Evolutionary conservation across 441 rosid genomes (phyloP).

Genomic region (Gossypium davidsonii): DNA sequence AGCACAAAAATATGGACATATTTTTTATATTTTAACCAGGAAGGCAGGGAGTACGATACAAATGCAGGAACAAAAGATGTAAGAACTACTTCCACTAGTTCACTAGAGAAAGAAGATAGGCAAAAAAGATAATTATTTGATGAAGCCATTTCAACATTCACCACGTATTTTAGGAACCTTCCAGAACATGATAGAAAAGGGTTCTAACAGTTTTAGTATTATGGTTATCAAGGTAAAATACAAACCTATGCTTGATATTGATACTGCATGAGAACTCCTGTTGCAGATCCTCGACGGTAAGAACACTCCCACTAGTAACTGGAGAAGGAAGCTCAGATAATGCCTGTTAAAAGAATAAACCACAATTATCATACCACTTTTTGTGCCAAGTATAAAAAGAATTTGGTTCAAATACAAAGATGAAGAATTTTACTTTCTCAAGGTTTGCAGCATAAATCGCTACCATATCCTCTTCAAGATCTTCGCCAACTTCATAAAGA

Average conservation of each 20-base stretch:
- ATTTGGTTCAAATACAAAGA: constrained; percentile 16
- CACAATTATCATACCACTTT: neutral
- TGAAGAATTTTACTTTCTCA: constrained; percentile 55
- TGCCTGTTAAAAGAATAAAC: constrained; percentile 35
- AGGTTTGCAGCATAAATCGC: constrained; percentile 82
- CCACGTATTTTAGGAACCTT: neutral
- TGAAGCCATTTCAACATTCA: neutral
- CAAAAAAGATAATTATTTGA: neutral
- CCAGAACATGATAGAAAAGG: neutral
- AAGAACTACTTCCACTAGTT: neutral
- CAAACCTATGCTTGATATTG: constrained; percentile 82
- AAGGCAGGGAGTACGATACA: neutral
- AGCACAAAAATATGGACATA: neutral
- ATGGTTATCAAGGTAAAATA: constrained; percentile 4
- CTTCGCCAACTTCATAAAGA: constrained; percentile 96
- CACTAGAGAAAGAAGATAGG: neutral
- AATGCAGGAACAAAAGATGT: neutral
- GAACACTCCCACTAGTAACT: constrained; percentile 59
- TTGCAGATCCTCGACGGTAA: constrained; percentile 80
- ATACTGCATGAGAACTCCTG: constrained; percentile 85
- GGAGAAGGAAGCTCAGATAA: constrained; percentile 78
- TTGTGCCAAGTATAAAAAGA: neutral
- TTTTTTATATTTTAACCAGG: neutral
- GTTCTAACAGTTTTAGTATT: neutral
- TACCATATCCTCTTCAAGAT: constrained; percentile 73